Evolutionary conservation across 768 basidiomycete genomes (phyloP).

Genomic region (Mycena polygramma): DNA sequence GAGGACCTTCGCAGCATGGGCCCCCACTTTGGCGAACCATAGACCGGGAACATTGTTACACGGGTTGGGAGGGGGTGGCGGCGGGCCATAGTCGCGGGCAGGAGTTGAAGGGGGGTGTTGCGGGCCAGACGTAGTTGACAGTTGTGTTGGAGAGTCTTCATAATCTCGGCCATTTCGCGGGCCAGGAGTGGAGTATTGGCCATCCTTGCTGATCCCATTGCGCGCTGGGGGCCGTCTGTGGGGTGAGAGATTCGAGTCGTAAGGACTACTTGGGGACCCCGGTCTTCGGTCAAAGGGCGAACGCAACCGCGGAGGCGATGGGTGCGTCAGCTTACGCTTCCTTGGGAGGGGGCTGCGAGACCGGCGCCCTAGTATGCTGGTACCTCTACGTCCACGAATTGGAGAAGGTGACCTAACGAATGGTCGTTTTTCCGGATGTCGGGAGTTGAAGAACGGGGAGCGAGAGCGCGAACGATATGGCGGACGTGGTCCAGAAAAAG

Average conservation of each 20-base stretch:
- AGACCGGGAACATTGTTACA: conserved; percentile 56
- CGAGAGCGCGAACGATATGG: conserved; percentile 13
- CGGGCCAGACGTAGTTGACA: conserved; percentile 23
- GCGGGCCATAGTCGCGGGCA: conserved; percentile 4
- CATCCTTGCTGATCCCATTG: not conserved
- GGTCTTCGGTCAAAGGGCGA: not conserved
- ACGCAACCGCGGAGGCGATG: conserved; percentile 7
- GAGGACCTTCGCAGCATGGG: conserved; percentile 47
- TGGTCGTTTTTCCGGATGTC: conserved; percentile 19
- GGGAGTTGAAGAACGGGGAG: conserved; percentile 25
- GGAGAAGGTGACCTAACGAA: conserved; percentile 30
- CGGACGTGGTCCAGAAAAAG: conserved; percentile 2
- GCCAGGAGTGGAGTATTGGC: not conserved
- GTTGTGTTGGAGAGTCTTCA: conserved; percentile 5
- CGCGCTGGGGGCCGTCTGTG: not conserved
- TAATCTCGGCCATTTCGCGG: not conserved
- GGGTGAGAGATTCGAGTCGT: not conserved
- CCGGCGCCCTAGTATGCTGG: not conserved
- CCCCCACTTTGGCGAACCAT: conserved; percentile 54
- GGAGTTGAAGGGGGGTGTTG: conserved; percentile 4
- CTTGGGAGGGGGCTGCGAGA: conserved; percentile 23
- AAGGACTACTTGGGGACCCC: not conserved
- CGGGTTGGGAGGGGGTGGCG: conserved; percentile 36
- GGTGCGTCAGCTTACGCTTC: conserved; percentile 28
- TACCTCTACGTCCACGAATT: conserved; percentile 11